Percentiles rank a stretch among this genome's conserved stretches.
phyloP scores from a whole-genome alignment of 208 protist species.

The Leishmania braziliensis region DNA sequence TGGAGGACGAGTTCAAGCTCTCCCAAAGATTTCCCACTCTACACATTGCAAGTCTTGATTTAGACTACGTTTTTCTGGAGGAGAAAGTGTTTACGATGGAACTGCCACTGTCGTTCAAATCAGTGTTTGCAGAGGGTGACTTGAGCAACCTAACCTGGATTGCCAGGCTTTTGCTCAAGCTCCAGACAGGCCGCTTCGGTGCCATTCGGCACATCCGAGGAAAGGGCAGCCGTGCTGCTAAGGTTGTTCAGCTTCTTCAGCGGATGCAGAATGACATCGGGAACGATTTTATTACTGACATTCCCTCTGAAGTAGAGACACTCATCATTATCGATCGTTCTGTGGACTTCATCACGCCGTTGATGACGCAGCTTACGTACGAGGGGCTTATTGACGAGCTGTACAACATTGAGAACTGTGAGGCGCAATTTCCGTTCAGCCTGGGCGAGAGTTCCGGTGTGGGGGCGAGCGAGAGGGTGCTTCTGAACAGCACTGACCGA shows the following conservation, averaged over 20 bases:
- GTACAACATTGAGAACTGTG: slow-evolving; percentile 64
- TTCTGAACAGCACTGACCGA: slow-evolving; percentile 58
- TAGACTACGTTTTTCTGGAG: slow-evolving; percentile 81
- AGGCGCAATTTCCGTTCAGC: slow-evolving; percentile 71
- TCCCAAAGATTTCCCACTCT: slow-evolving; percentile 55
- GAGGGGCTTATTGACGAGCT: slow-evolving; percentile 90
- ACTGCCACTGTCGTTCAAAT: slow-evolving; percentile 63
- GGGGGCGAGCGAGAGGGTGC: slow-evolving; percentile 27
- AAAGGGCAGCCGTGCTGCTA: slow-evolving; percentile 58
- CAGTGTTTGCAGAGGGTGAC: slow-evolving; percentile 78
- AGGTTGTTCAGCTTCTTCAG: slow-evolving; percentile 68
- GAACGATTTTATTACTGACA: slow-evolving; percentile 49
- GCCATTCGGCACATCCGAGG: slow-evolving; percentile 57
- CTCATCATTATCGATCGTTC: slow-evolving; percentile 84
- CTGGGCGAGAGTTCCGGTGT: slow-evolving; percentile 52
- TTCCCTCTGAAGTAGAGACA: slow-evolving; percentile 62
- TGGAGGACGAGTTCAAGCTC: slow-evolving; percentile 75
- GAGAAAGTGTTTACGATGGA: slow-evolving; percentile 81
- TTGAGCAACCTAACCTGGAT: slow-evolving; percentile 66
- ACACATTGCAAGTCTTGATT: slow-evolving; percentile 65
- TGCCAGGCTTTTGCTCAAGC: slow-evolving; percentile 80
- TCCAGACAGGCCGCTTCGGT: slow-evolving; percentile 77
- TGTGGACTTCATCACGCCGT: slow-evolving; percentile 80
- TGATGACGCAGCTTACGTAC: slow-evolving; percentile 91
- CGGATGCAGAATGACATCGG: slow-evolving; percentile 76